Evolutionary conservation across 441 rosid species (phyloP), one percentile per base, ranked within the genome.

Genomic region (Brassica hybrid): DNA sequence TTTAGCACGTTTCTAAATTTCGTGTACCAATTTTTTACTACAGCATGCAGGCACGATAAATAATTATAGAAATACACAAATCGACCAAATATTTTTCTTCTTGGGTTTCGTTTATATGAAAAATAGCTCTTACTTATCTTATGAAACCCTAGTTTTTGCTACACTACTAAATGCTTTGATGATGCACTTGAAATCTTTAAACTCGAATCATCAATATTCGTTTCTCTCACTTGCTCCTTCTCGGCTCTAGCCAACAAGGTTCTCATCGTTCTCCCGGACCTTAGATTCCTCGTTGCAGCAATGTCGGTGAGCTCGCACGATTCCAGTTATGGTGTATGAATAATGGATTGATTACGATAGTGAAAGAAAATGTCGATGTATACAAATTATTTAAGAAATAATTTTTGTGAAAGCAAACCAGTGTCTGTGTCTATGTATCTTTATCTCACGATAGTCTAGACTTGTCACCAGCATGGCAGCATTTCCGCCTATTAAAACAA

Each of bases 41-140:
- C 57, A 45, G 16, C 16, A 45, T 45, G 52, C 52, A 36, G 11
- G 73, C 79, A 60, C 56, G 63, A 69, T 76, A 68, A 34, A 50
- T 69, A 21, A 63, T 70, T 57, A 63, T 23, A 70, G 48, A 70
- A 76, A 76, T 43, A 63, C 23, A 76, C 43, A 76, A 52, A 70
- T 54, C 45, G 50, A 69, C 59, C 57, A 17, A 65, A 52, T 63
- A 38, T 76, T 25, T 21, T 70, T 63, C 75, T 70, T 63, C 75
- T 68, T 61, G 19, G 18, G 74, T 69, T 69, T 76, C 63, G 52
- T 61, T 68, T 75, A 18, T 48, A 48, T 75, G 41, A 75, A 75
- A 36, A 69, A 21, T 21, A 21, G 34, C 30, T 69, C 74, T 56
- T 56, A 64, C 60, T 76, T 71, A 57, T 41, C 45, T 70, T 76